These are phyloP conservation scores for Xylaria sp. DNA, from an alignment of 2,329 filamentous ascomycete genomes.

Conservation along the genomic window DNA sequence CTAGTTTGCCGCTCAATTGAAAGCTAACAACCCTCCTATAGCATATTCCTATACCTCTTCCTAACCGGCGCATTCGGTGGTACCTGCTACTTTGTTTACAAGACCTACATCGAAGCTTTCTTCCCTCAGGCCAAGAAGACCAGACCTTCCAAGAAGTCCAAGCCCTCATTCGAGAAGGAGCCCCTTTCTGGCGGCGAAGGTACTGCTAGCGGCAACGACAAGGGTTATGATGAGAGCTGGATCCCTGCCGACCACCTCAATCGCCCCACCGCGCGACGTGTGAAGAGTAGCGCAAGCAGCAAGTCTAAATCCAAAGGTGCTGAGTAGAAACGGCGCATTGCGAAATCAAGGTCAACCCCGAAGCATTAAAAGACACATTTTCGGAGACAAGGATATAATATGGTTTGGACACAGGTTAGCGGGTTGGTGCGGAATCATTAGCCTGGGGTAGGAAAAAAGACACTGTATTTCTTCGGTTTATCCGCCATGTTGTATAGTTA, in stretches of 20 bases:
- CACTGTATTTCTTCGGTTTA: slow-evolving; percentile 17
- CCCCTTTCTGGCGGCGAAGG: slow-evolving; percentile 77
- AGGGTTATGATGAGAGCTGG: slow-evolving; percentile 91
- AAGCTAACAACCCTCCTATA: slow-evolving; percentile 65
- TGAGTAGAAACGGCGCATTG: slow-evolving; percentile 46
- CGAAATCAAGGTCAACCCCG: slow-evolving; percentile 10
- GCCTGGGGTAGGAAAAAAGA: slow-evolving; percentile 23
- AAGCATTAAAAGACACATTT: slow-evolving; percentile 2
- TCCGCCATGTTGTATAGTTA: slow-evolving; percentile 30
- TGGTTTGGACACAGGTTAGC: slow-evolving; percentile 28
- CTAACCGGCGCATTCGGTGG: slow-evolving; percentile 81
- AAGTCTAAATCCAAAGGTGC: slow-evolving; percentile 56
- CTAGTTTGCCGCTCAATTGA: slow-evolving; percentile 15
- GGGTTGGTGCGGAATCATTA: slow-evolving; percentile 13
- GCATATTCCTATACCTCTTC: slow-evolving; percentile 97
- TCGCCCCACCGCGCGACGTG: slow-evolving; percentile 77
- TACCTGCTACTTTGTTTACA: slow-evolving; percentile 95
- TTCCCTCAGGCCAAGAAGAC: slow-evolving; percentile 86
- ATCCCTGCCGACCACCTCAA: slow-evolving; percentile 91
- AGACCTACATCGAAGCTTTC: slow-evolving; percentile 94
- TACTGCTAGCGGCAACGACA: slow-evolving; percentile 73
- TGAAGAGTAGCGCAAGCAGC: slow-evolving; percentile 66
- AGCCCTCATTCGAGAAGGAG: slow-evolving; percentile 60
- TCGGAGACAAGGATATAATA: slow-evolving; percentile 20
- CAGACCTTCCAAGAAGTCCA: slow-evolving; percentile 58